Conservation (phyloP, 352 stramenopile genomes). For the Phytophthora pistaciae region DNA sequence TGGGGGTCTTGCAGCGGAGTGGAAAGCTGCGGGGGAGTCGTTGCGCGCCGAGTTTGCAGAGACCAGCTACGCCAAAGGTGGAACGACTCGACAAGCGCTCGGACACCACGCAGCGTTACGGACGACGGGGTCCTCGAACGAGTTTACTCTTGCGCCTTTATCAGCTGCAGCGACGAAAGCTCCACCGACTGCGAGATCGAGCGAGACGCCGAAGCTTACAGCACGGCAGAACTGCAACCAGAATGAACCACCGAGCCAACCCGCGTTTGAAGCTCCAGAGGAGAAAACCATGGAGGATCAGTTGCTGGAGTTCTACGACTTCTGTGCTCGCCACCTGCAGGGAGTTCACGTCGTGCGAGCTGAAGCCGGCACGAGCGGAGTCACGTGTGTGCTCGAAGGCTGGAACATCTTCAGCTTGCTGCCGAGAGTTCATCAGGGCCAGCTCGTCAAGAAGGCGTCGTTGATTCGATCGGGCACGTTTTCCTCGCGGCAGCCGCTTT, state of each 20-base stretch:
- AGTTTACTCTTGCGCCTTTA: constrained; percentile 19
- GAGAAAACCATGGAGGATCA: constrained; percentile 57
- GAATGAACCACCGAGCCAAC: constrained; percentile 8
- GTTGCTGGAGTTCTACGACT: constrained; percentile 69
- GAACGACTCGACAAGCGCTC: neutral
- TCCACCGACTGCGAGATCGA: neutral
- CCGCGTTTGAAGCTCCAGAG: constrained; percentile 12
- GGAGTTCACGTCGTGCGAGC: constrained; percentile 59
- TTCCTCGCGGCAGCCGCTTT: constrained; percentile 31
- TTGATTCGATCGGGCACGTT: constrained; percentile 50
- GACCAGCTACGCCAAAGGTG: constrained; percentile 27
- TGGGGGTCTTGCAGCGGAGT: constrained; percentile 54
- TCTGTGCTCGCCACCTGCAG: constrained; percentile 56
- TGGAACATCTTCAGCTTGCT: constrained; percentile 76
- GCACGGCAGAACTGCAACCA: constrained; percentile 13
- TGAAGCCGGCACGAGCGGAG: constrained; percentile 71
- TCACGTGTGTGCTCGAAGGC: constrained; percentile 66
- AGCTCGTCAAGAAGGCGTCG: constrained; percentile 30
- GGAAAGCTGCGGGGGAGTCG: constrained; percentile 57
- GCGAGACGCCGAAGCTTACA: constrained; percentile 16
- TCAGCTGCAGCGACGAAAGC: constrained; percentile 16
- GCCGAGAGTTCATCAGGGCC: constrained; percentile 46
- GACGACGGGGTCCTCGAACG: constrained; percentile 9
- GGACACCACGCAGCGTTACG: constrained; percentile 8
- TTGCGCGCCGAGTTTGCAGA: constrained; percentile 66